Evolutionary conservation across 345 rosid genomes (phyloP), one percentile per base, ranked within the genome.

Genomic region (Erodium maritimum): DNA sequence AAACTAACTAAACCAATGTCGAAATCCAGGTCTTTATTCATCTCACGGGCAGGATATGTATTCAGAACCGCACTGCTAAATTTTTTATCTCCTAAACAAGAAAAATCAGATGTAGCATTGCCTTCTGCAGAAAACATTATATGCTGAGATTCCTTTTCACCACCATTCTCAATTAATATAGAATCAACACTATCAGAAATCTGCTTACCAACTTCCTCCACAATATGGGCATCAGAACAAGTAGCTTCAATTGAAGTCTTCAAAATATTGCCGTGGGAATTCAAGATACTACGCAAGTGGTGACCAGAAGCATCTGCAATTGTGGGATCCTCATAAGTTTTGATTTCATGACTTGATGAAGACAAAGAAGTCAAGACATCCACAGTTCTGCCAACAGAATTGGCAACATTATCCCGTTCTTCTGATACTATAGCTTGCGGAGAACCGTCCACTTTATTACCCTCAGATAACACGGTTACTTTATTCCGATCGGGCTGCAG

Each of bases 291-390:
- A 60, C 50, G 60, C 65, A 54, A 52, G 52, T 17, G 25, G 4
- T 17, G 19, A 24, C 50, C n/a, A 61, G 61, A 61, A 61, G 21
- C 58, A 57, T 22, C 70, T 20, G 72, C 68, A 65, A 73, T 65
- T 61, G 57, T 23, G 58, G 52, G 58, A 63, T 55, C 54, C 51
- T 60, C 70, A 62, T 60, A 69, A 29, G 60, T 58, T 74, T 72
- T 65, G 20, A 65, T 70, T 71, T 67, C 67, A 58, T 53, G 50
- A 64, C 57, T 61, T 60, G 72, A 59, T 33, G 72, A 72, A 58
- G 56, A 67, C 58, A 48, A 20, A 59, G 78, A 65, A 50, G 77
- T 66, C 54, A 55, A 42, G 61, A 46, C 51, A 34, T 55, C 34
- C 14, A 69, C 69, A 67, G 54, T 37, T 52, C 70, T 46, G 13